phyloP scores from a whole-genome alignment of 305 asterid species.

The Fraxinus albicans region DNA sequence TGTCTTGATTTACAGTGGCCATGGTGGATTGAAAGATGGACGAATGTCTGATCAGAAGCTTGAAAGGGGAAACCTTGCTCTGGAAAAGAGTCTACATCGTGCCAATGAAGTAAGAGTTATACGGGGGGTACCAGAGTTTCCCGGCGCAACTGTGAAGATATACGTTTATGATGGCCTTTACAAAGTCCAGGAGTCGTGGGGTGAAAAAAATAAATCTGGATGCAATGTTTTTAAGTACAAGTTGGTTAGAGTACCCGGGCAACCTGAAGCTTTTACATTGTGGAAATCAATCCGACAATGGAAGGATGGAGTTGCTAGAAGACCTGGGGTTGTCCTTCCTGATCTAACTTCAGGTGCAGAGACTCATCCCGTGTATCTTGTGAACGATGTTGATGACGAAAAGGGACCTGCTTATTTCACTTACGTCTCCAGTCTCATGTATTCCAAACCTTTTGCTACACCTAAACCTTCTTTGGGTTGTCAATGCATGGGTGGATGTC shows the following conservation, averaged over 20 bases:
- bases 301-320: constrained; percentile 56
- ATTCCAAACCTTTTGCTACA: constrained; percentile 47
- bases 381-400: constrained; percentile 81
- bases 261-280: constrained; percentile 66
- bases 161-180: constrained; percentile 82
- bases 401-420: constrained; percentile 82
- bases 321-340: constrained; percentile 62
- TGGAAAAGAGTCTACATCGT: constrained; percentile 78
- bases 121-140: constrained; percentile 62
- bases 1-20: constrained; percentile 73
- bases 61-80: constrained; percentile 88
- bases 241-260: constrained; percentile 72
- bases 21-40: constrained; percentile 86
- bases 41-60: constrained; percentile 80
- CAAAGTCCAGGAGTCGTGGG: constrained; percentile 76
- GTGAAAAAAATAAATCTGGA: constrained; percentile 62
- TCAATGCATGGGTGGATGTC: constrained; percentile 74
- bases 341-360: constrained; percentile 78
- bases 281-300: constrained; percentile 87
- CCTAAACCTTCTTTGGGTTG: constrained; percentile 52
- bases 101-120: constrained; percentile 80
- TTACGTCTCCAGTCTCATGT: constrained; percentile 54
- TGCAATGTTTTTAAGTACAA: constrained; percentile 80
- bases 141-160: constrained; percentile 50
- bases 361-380: constrained; percentile 66